phyloP scores from a whole-genome alignment of 2,329 filamentous ascomycete genomes.

The Nothophaeocryptopus gaeumannii region DNA sequence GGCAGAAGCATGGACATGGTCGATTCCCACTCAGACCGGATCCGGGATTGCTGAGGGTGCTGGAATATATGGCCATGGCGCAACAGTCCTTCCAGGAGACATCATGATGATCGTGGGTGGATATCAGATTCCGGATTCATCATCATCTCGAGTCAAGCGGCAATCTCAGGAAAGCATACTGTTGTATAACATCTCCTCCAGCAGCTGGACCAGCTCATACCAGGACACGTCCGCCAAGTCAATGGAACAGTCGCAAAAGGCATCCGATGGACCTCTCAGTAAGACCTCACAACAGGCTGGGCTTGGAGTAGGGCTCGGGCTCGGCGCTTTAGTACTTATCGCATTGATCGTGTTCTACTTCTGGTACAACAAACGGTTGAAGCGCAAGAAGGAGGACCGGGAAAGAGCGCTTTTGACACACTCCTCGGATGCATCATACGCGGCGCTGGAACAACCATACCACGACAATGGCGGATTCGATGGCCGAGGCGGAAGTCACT shows the following conservation, averaged over 20 bases:
- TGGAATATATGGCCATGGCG: conserved; percentile 61
- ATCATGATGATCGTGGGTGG: conserved; percentile 62
- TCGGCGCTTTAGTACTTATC: conserved; percentile 44
- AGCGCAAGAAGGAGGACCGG: conserved; percentile 43
- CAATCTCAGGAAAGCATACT: conserved; percentile 44
- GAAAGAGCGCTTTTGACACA: conserved; percentile 52
- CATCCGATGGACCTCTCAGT: conserved; percentile 36
- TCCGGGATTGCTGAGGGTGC: conserved; percentile 41
- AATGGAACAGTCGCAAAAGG: no score
- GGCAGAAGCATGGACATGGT: conserved; percentile 64
- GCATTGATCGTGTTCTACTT: conserved; percentile 45
- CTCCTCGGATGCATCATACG: conserved; percentile 38
- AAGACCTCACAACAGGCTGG: conserved; percentile 47
- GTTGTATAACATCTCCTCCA: conserved; percentile 62
- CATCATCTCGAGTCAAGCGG: conserved; percentile 37
- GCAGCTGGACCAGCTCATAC: conserved; percentile 58
- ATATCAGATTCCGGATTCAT: conserved; percentile 48
- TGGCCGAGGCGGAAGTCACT: conserved; percentile 40
- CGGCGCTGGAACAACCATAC: conserved; percentile 44
- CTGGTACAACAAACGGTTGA: conserved; percentile 45
- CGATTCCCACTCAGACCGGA: conserved; percentile 54
- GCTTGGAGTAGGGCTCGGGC: conserved; percentile 44
- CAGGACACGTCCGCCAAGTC: conserved; percentile 36
- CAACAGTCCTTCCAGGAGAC: conserved; percentile 58
- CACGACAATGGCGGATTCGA: conserved; percentile 35